Base-by-base conservation (phyloP, 1,284 basidiomycete species). In the Leccinum fuscescens region DNA sequence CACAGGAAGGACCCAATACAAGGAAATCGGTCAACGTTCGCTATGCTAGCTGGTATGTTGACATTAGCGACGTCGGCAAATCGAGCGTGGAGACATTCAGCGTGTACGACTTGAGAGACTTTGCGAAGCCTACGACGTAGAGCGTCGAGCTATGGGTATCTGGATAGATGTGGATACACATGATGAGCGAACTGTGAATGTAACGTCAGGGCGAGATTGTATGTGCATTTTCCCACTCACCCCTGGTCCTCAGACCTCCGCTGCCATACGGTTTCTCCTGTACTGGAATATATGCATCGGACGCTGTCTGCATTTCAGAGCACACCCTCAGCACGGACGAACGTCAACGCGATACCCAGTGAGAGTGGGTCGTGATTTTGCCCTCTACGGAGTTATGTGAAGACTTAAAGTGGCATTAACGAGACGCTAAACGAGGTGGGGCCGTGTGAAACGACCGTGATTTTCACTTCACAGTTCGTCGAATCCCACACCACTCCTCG, bases 81-180 rank as follows among this genome's bases (percentile, higher is more conserved):
- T 84, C 79, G 14, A 93, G 72, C 2, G 84, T 76, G 14, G 85
- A 83, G 64, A 91, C 77, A 61, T 90, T 83, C 1, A 94, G 72
- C 11, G 86, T 89, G 67, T 86, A 86, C 0, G 85, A 83, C 1
- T 80, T 76, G 61, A 84, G 75, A 0, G 86, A 86, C 64, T 86
- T 88, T 2, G 86, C 78, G 29, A 92, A 76, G 1, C 90, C 91
- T 20, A 92, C 72, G n/a, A 85, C 77, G 68, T 90, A 92, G 27
- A 93, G 52, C 3, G 68, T 72, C 17, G 69, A 72, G 0, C 84
- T 77, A 2, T 77, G 73, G 4, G 77, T 72, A 1, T 86, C 84
- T 0, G 80, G 65, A 11, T 86, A 71, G 27, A 94, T 67, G 59
- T 85, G 81, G 8, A 86, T 85, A 73, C 88, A 86, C 14, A 88